These are phyloP conservation scores for Bipolaris victoriae DNA, from an alignment of 2,329 filamentous ascomycete species.

Conservation along the genomic window DNA sequence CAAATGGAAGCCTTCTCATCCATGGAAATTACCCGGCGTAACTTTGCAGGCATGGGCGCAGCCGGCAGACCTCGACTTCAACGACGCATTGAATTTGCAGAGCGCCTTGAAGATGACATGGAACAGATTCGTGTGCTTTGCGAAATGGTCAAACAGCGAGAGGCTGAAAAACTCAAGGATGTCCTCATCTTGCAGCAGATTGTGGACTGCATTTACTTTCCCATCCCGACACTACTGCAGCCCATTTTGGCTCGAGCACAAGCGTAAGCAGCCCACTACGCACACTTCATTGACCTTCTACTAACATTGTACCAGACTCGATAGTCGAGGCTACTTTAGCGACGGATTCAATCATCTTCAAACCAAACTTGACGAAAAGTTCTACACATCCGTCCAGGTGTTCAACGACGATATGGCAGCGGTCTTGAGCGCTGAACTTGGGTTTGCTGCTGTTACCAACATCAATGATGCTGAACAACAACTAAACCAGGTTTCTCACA, in stretches of 20 bases:
- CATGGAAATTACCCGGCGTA: conserved; percentile 93
- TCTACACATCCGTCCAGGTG: conserved; percentile 65
- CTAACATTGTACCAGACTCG: conserved; percentile 38
- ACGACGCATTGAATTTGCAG: conserved; percentile 86
- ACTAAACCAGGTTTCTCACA: conserved; percentile 50
- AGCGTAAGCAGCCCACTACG: conserved; percentile 66
- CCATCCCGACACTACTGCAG: conserved; percentile 75
- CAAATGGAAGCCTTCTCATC: conserved; percentile 97
- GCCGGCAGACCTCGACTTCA: conserved; percentile 78
- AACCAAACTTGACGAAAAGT: conserved; percentile 60
- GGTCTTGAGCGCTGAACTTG: conserved; percentile 62
- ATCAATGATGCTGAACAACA: conserved; percentile 52
- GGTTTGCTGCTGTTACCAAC: conserved; percentile 53
- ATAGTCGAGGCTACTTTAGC: conserved; percentile 61
- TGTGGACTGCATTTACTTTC: conserved; percentile 90
- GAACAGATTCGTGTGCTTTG: conserved; percentile 75
- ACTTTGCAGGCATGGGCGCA: conserved; percentile 94
- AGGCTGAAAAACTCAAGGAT: conserved; percentile 77
- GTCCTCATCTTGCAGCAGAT: conserved; percentile 77
- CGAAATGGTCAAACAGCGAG: conserved; percentile 74
- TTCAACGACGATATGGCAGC: conserved; percentile 65
- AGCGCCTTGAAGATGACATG: conserved; percentile 76
- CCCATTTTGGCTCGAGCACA: conserved; percentile 82
- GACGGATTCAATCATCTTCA: conserved; percentile 61
- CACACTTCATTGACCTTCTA: neutral